Conservation (phyloP, 1,284 basidiomycete species). For the Moesziomyces aphidis region DNA sequence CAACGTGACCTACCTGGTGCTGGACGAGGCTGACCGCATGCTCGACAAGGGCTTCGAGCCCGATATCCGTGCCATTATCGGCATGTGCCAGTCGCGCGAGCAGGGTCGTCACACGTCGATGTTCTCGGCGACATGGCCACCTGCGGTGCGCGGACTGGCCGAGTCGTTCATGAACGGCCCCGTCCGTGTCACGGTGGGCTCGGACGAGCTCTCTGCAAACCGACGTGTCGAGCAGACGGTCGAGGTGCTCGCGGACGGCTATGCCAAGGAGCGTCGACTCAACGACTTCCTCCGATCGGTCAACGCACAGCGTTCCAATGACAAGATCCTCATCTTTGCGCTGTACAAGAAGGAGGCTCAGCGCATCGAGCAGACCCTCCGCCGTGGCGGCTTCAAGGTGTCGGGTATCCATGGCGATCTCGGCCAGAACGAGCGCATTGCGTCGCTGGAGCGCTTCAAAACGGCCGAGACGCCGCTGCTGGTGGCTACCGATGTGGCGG, state of each 20-base stretch:
- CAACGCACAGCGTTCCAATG: slow-evolving; percentile 69
- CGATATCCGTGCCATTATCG: slow-evolving; percentile 93
- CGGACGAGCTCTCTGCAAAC: slow-evolving; percentile 94
- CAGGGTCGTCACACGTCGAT: slow-evolving; percentile 69
- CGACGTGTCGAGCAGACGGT: slow-evolving; percentile 82
- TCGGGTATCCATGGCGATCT: slow-evolving; percentile 92
- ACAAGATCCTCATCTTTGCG: slow-evolving; percentile 91
- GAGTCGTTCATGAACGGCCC: slow-evolving; percentile 87
- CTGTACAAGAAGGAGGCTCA: slow-evolving; percentile 91
- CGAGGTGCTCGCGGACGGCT: slow-evolving; percentile 88
- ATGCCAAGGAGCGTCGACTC: slow-evolving; percentile 82
- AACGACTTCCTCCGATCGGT: slow-evolving; percentile 64
- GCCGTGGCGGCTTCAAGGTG: slow-evolving; percentile 84
- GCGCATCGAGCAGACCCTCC: slow-evolving; percentile 84
- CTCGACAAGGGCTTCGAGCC: slow-evolving; percentile 99
- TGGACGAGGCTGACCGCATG: slow-evolving; percentile 99
- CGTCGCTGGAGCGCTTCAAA: slow-evolving; percentile 90
- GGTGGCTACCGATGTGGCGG: slow-evolving; percentile 97
- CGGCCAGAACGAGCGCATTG: slow-evolving; percentile 85
- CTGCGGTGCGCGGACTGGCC: slow-evolving; percentile 92
- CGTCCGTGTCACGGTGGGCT: slow-evolving; percentile 91
- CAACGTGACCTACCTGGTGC: slow-evolving; percentile 88
- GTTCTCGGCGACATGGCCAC: slow-evolving; percentile 97
- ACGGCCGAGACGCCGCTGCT: slow-evolving; percentile 83
- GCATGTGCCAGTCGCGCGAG: slow-evolving; percentile 74